Base-by-base conservation (phyloP, 441 rosid species). In the Corymbia calophylla region DNA sequence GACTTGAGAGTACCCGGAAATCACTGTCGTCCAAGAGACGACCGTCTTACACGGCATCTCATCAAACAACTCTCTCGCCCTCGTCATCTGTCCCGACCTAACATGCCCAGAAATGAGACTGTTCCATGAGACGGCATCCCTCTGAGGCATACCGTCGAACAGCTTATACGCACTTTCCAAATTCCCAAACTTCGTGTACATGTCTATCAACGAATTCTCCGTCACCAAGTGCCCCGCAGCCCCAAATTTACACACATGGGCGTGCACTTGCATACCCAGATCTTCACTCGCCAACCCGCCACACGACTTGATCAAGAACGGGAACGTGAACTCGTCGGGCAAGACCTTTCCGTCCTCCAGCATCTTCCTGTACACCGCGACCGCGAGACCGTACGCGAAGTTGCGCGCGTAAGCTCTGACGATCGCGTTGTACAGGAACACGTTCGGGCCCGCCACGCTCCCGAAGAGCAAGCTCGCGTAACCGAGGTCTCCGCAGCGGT, bases 11-110 rank as follows among this genome's bases (percentile, higher is more conserved):
- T 90, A 92, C 49, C 96, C 97, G 0, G 95, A 92, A 86, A 95
- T 93, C 94, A 95, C 93, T 6, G 93, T 92, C 7, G 97, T 94
- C 97, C 96, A 94, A 27, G 97, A 92, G 18, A 95, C 95, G 62
- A 94, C 90, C 5, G 91, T 94, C 89, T 91, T 93, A 29, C 56
- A 58, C 5, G 93, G 91, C 93, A 96, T 92, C 29, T 56, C 80
- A 88, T 49, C 86, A 88, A 95, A 96, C 89, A 94, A n/a, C 2
- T 60, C 77, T 88, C 92, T 91, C 0, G 97, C 97, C 90, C 92
- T 93, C 88, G 88, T 95, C 95, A 95, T 90, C 89, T 91, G 87
- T 53, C 96, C 96, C 91, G 77, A 66, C 86, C 93, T 92, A 8
- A 92, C 93, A 90, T 93, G 90, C 89, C 95, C 97, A 9, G 94